Evolutionary conservation across 495 filamentous ascomycete genomes (phyloP).

Genomic region (Antarctomyces pellizariae): DNA sequence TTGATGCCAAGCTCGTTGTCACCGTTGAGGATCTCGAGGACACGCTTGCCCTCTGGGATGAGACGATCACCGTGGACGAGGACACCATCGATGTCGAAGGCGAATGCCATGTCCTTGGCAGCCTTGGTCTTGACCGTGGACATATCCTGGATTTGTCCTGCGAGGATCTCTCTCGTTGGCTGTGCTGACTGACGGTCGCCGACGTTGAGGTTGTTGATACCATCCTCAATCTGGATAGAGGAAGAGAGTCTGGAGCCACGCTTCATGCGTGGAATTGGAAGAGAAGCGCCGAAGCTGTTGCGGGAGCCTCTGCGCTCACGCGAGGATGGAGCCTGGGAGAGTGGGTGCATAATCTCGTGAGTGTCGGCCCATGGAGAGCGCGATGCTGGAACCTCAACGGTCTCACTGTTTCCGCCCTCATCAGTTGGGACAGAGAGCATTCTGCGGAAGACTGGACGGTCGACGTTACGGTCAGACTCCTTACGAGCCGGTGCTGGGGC

Average conservation of each 20-base stretch:
- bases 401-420: constrained; percentile 18
- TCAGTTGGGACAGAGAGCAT: constrained; percentile 28
- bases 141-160: constrained; percentile 50
- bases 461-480: too few relatives aligned
- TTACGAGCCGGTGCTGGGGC: too few relatives aligned
- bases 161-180: constrained; percentile 42
- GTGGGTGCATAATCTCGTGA: constrained; percentile 46
- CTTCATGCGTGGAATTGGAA: constrained; percentile 55
- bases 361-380: constrained; percentile 47
- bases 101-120: constrained; percentile 45
- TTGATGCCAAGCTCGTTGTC: constrained; percentile 46
- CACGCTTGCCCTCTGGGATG: constrained; percentile 33
- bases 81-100: constrained; percentile 44
- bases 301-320: constrained; percentile 43
- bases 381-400: constrained; percentile 49
- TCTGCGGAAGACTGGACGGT: too few relatives aligned
- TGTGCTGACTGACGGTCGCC: too few relatives aligned
- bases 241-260: constrained; percentile 41
- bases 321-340: constrained; percentile 37
- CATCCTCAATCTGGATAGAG: constrained; percentile 19
- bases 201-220: too few relatives aligned
- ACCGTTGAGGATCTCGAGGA: constrained; percentile 39
- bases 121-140: constrained; percentile 38
- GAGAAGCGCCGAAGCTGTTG: constrained; percentile 57
- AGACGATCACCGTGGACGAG: constrained; percentile 38